Evolutionary conservation across 192 early-diverging fungal species (phyloP).

Genomic region (Podila horticola): DNA sequence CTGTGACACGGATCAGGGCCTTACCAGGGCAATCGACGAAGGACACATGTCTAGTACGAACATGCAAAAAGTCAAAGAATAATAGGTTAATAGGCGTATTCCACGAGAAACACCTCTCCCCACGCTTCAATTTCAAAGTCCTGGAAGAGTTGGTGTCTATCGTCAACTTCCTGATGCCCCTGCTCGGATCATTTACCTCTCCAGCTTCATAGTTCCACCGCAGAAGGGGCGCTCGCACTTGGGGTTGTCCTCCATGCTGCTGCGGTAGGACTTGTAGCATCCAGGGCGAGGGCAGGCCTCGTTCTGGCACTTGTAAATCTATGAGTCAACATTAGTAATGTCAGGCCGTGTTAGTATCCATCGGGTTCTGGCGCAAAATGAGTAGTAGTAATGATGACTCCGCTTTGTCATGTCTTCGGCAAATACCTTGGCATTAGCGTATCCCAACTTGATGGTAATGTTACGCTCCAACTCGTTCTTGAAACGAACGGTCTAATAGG

Average conservation of each 20-base stretch:
- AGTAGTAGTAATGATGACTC: conserved; percentile 8
- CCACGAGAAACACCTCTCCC: background rate
- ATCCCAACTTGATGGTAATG: conserved; percentile 99
- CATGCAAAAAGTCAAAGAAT: background rate
- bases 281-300: conserved; percentile 94
- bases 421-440: conserved; percentile 95
- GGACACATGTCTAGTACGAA: conserved; percentile 81
- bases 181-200: conserved; percentile 58
- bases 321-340: background rate
- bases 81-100: background rate
- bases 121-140: background rate
- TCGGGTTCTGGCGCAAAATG: background rate
- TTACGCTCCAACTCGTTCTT: conserved; percentile 98
- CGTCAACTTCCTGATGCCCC: too few species aligned
- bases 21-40: conserved; percentile 98
- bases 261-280: conserved; percentile 91
- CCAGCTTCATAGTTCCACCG: conserved; percentile 84
- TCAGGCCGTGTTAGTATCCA: background rate
- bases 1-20: too few species aligned
- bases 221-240: conserved; percentile 90
- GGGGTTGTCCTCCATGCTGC: conserved; percentile 86
- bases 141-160: too few species aligned
- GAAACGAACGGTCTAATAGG: conserved; percentile 87
- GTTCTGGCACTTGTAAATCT: conserved; percentile 98
- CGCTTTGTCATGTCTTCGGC: conserved; percentile 1